Evolutionary conservation across 2,329 filamentous ascomycete species (phyloP).

Genomic region (Huntiella omanensis): DNA sequence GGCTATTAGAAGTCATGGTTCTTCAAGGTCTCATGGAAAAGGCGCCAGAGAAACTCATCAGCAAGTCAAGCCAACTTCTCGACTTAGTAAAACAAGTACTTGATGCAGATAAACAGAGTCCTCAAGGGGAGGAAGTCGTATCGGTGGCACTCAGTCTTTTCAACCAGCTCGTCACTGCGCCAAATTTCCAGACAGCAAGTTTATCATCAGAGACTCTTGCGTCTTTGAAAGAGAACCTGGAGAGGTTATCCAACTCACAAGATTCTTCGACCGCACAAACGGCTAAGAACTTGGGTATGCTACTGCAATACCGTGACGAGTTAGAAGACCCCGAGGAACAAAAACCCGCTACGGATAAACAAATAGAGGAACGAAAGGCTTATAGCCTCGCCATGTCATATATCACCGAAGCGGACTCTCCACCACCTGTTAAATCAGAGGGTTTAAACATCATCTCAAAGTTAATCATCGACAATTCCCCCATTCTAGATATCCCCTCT

Average conservation of each 20-base stretch:
- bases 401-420: slow-evolving; percentile 40
- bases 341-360: slow-evolving; percentile 24
- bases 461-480: slow-evolving; percentile 34
- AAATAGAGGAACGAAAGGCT: slow-evolving; percentile 40
- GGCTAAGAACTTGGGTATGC: slow-evolving; percentile 34
- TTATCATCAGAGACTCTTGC: slow-evolving; percentile 23
- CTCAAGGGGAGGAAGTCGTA: slow-evolving; percentile 28
- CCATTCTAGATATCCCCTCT: slow-evolving; percentile 47
- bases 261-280: slow-evolving; percentile 19
- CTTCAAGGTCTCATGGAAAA: slow-evolving; percentile 46
- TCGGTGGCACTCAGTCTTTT: slow-evolving; percentile 40
- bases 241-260: slow-evolving; percentile 19
- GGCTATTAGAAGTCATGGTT: slow-evolving; percentile 39
- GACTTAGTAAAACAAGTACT: slow-evolving; percentile 45
- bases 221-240: slow-evolving; percentile 30
- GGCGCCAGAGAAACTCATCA: slow-evolving; percentile 43
- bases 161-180: slow-evolving; percentile 38
- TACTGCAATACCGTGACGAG: slow-evolving; percentile 37
- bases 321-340: slow-evolving; percentile 26
- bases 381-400: slow-evolving; percentile 46
- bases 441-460: slow-evolving; percentile 40
- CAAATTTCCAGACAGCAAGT: slow-evolving; percentile 33
- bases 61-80: slow-evolving; percentile 44
- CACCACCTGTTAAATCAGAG: slow-evolving; percentile 47
- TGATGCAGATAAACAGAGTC: slow-evolving; percentile 23